phyloP scores from a whole-genome alignment of 2,329 filamentous ascomycete species.

The Calonectria pseudoreteaudii region DNA sequence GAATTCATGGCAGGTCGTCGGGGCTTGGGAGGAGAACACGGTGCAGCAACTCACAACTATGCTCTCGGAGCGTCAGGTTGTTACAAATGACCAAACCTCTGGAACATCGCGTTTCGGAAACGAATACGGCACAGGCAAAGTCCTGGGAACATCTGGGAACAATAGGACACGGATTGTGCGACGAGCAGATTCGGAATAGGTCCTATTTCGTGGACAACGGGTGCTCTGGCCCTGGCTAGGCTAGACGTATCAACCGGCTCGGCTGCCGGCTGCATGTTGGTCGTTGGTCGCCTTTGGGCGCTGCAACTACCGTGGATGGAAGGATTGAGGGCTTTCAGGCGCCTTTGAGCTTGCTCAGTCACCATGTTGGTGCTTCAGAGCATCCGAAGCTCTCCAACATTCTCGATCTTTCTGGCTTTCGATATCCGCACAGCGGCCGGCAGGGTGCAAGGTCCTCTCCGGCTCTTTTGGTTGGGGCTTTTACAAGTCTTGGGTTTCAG shows the following conservation, averaged over 20 bases:
- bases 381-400: not conserved
- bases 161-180: not conserved
- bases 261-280: not conserved
- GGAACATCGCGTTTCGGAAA: not conserved
- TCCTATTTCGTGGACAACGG: not conserved
- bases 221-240: not conserved
- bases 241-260: not conserved
- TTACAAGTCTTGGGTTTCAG: not conserved
- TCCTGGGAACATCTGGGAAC: not conserved
- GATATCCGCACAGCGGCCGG: not conserved
- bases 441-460: not conserved
- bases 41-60: conserved; percentile 18
- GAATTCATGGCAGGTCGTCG: conserved; percentile 34
- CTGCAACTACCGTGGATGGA: not conserved
- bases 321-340: not conserved
- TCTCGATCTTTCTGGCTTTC: not conserved
- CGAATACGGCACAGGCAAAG: conserved; percentile 8
- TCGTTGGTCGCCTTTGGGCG: not conserved
- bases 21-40: conserved; percentile 28
- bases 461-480: not conserved
- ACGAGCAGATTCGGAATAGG: not conserved
- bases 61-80: conserved; percentile 4
- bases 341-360: not conserved
- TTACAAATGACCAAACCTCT: not conserved
- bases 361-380: not conserved